A percentile compares a stretch with the other conserved stretches of the same genome.
Conservation (phyloP, 805 yeast genomes). For the Starmerella ratchasimensis region DNA sequence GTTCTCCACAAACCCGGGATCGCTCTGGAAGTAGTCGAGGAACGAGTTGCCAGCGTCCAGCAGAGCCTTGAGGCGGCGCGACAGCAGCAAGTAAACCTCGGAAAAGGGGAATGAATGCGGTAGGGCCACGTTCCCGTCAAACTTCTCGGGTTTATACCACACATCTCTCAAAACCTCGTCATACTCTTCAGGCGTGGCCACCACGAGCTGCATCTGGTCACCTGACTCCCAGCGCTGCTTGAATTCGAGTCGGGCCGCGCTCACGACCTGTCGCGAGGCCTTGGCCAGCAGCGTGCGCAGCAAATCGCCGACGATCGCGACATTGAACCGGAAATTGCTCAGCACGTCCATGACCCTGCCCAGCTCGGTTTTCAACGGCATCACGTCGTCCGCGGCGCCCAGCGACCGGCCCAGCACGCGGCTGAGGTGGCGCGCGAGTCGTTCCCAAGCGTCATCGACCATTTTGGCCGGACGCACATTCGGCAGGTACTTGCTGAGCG, state of each 20-base stretch:
- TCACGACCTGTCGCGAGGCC: conserved; percentile 43
- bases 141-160: conserved; percentile 48
- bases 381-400: conserved; percentile 26
- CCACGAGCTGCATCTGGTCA: conserved; percentile 75
- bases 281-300: conserved; percentile 45
- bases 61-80: conserved; percentile 57
- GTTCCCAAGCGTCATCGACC: conserved; percentile 64
- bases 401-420: conserved; percentile 11
- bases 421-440: conserved; percentile 32
- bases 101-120: conserved; percentile 75
- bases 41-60: conserved; percentile 53
- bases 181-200: conserved; percentile 46
- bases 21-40: conserved; percentile 47
- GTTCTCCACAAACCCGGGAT: conserved; percentile 45
- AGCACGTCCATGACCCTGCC: conserved; percentile 64
- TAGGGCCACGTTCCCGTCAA: conserved; percentile 29
- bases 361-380: conserved; percentile 40
- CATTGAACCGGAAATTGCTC: conserved; percentile 55
- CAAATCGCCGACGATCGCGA: conserved; percentile 46
- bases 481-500: conserved; percentile 45
- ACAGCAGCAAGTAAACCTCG: conserved; percentile 72
- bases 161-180: conserved; percentile 49
- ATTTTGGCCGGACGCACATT: conserved; percentile 49
- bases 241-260: conserved; percentile 49
- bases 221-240: conserved; percentile 53